Evolutionary conservation across 2,329 filamentous ascomycete species (phyloP), one percentile per base, ranked within the genome.

Genomic region (Onygena corvina): DNA sequence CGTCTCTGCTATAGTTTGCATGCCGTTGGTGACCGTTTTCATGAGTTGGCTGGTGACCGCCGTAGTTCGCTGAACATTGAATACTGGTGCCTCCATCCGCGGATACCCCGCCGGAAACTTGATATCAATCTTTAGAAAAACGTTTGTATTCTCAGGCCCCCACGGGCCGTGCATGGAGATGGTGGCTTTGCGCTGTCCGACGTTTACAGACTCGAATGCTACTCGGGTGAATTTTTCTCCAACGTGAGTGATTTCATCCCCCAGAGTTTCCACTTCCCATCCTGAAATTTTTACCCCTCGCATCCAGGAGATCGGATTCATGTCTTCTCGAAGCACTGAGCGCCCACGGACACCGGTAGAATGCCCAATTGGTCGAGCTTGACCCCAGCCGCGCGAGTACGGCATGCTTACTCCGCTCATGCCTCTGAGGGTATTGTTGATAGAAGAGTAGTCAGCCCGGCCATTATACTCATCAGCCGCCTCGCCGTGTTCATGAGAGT

Each of bases 221-320:
- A 81, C 73, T 56, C 79, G 79, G 14, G 70, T 75, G 58, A 79
- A 81, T 49, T 75, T 79, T 49, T 76, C 73, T 7, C 76, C 76
- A 16, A 80, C 77, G 29, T 76, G 68, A 8, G 74, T 76, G 48
- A 82, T 80, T 57, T 81, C 79, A 52, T 79, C 76, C 12, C 74
- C 76, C 5, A 81, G 60, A 8, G 67, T 75, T 59, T 76, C 74
- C 46, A 71, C 71, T 53, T 68, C 72, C 74, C 70, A 70, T 23
- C 67, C 68, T 2, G 69, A 70, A 49, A 81, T 78, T 54, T 79
- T 80, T 34, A 82, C 76, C 46, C 78, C 79, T 50, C 76, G 75
- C 75, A 81, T 80, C 78, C 78, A 82, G 1, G 73, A 70, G 49
- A 82, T 80, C 12, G 76, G 75, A 50, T 78, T 77, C 18, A 73